Evolutionary conservation across 2,329 filamentous ascomycete genomes (phyloP).

Genomic region (Orbilia oligospora): DNA sequence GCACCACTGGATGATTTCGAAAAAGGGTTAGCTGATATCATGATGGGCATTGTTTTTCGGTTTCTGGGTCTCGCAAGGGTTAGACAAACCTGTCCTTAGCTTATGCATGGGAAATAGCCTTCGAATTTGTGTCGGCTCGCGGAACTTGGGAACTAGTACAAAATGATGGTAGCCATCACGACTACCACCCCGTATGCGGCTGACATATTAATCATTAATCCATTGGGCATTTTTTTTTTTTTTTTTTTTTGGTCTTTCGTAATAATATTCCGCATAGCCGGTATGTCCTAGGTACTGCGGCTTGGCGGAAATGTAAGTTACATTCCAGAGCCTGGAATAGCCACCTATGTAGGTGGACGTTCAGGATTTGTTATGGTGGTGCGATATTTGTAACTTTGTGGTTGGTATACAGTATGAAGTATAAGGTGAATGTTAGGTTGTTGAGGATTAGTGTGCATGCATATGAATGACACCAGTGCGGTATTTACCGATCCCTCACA

Average conservation of each 20-base stretch:
- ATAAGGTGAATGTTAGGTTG: too few relatives aligned
- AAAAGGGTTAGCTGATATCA: background rate
- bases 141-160: background rate
- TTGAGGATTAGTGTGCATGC: too few relatives aligned
- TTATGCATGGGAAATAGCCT: slow-evolving; percentile 17
- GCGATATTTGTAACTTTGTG: too few relatives aligned
- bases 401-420: too few relatives aligned
- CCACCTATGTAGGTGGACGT: background rate
- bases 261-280: slow-evolving; percentile 15
- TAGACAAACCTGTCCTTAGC: slow-evolving; percentile 5
- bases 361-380: background rate
- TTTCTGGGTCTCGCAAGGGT: slow-evolving; percentile 2
- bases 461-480: too few relatives aligned
- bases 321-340: background rate
- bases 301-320: background rate
- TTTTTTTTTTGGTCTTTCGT: background rate
- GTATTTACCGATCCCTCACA: too few relatives aligned
- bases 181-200: background rate
- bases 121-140: slow-evolving; percentile 7
- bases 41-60: background rate
- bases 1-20: background rate
- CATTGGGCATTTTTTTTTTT: background rate
- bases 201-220: slow-evolving; percentile 12
- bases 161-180: background rate
- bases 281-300: background rate